Percentiles rank a stretch among this genome's conserved stretches.
phyloP scores from a whole-genome alignment of 2,329 filamentous ascomycete species.

The Verticillium dahliae region DNA sequence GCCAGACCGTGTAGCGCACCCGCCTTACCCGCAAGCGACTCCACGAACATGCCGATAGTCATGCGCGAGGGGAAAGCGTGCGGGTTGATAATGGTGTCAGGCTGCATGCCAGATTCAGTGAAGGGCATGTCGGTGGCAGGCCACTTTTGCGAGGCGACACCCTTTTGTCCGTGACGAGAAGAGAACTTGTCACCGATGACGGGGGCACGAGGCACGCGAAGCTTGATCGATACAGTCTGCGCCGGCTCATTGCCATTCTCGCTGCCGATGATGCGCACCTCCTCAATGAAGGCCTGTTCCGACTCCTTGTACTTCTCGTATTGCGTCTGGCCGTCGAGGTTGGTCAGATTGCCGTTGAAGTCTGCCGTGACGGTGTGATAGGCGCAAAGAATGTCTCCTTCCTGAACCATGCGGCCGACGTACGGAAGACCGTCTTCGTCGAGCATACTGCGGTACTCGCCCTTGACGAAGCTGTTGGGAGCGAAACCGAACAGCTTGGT shows the following conservation, averaged over 20 bases:
- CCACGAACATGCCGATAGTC: conserved; percentile 99
- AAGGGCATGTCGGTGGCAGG: conserved; percentile 92
- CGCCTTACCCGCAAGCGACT: conserved; percentile 91
- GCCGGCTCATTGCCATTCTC: conserved; percentile 77
- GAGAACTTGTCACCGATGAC: conserved; percentile 99
- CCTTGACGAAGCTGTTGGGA: conserved; percentile 65
- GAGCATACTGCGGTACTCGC: conserved; percentile 63
- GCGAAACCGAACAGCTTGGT: conserved; percentile 89
- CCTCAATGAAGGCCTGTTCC: conserved; percentile 84
- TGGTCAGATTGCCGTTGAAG: conserved; percentile 70
- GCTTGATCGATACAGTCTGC: conserved; percentile 87
- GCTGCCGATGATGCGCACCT: conserved; percentile 82
- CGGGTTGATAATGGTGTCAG: conserved; percentile 97
- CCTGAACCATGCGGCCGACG: conserved; percentile 68
- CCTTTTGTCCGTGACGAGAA: conserved; percentile 96
- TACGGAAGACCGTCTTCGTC: conserved; percentile 84
- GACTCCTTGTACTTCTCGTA: conserved; percentile 93
- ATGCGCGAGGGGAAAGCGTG: conserved; percentile 99
- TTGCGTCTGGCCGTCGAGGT: conserved; percentile 78
- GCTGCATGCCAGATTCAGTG: conserved; percentile 91
- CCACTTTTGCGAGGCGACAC: conserved; percentile 95
- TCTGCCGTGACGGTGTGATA: conserved; percentile 85
- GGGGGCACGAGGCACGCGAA: conserved; percentile 82
- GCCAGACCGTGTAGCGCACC: conserved; percentile 92
- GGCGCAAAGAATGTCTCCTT: conserved; percentile 81